Base-by-base conservation (phyloP, 495 filamentous ascomycete genomes). In the Daldinia grandis region DNA sequence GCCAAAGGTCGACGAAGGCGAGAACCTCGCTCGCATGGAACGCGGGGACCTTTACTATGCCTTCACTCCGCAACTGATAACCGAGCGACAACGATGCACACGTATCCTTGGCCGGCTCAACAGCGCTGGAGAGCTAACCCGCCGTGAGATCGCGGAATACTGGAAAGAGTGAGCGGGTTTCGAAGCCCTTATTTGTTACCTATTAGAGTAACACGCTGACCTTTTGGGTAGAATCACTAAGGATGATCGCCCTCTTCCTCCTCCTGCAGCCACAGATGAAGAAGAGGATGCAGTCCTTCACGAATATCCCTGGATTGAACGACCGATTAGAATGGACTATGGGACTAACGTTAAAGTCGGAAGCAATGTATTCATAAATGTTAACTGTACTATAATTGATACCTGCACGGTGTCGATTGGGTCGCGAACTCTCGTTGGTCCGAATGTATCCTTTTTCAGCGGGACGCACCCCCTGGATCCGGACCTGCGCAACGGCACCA, bases 11-110 rank as follows among this genome's bases (percentile, higher is more conserved):
- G 51, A 55, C 27, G 51, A 55, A 55, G 51, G 28, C 51, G 51
- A 55, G 27, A 55, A 55, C 15, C 51, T 55, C 25, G 51, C 51
- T 55, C 51, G 51, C 51, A 55, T 55, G 51, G 27, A 55, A 17
- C 51, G 51, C 27, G 51, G 51, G 27, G 51, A 55, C 28, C 51
- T 55, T 10, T 55, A 55, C 15, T 55, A 35, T 4, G 28, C 28
- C 14, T 55, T 55, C 30, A 55, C 51, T 55, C 51, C 51, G 51
- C 51, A 55, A 31, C 28, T 55, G 15, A 33, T 55, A 31, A 30
- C 51, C 7, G 51, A 1, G 15, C 51, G 51, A 14, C 28, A 33
- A 55, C 51, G 51, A 17, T 55, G 51, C 51, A 1, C 27, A 10
- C 51, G 30, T 19, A 55, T 55, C 28, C 27, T 55, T 12, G 2